Percentiles rank a stretch among this genome's conserved stretches.
Evolutionary conservation across 129 eudicot species (phyloP).

Genomic region (Artemisia annua): DNA sequence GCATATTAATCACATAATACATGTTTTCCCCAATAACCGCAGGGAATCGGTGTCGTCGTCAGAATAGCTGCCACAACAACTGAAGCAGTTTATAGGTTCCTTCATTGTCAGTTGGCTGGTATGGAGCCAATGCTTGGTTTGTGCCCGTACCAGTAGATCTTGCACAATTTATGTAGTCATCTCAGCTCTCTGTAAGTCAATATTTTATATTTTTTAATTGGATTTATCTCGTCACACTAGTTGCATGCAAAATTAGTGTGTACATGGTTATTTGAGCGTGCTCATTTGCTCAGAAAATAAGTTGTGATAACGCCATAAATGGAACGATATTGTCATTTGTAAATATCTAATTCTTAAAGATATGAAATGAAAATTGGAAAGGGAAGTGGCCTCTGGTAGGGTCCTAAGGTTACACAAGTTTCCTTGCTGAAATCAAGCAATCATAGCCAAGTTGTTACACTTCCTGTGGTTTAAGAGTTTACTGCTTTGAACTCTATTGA

Average conservation of each 20-base stretch:
- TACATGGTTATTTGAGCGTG: background rate
- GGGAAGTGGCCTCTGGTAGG: background rate
- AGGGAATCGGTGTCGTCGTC: conserved; percentile 68
- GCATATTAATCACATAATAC: background rate
- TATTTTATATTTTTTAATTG: background rate
- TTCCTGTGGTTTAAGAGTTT: background rate
- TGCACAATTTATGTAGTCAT: background rate
- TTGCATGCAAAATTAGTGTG: background rate
- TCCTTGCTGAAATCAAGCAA: too few relatives aligned
- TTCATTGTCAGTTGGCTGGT: conserved; percentile 64
- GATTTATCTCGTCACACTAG: background rate
- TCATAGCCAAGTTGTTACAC: background rate
- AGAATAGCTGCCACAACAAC: conserved; percentile 86
- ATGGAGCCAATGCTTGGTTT: conserved; percentile 78
- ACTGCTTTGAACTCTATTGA: background rate
- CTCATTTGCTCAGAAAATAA: background rate
- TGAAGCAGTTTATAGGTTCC: conserved; percentile 78
- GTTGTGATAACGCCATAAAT: background rate
- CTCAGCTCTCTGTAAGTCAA: conserved; percentile 9
- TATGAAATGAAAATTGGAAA: background rate
- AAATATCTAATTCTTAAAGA: background rate
- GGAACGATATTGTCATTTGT: background rate
- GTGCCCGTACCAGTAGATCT: conserved; percentile 57
- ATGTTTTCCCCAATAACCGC: conserved; percentile 1
- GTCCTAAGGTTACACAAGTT: background rate